Conservation (phyloP, 352 stramenopile species). For the Globisporangium sylvaticum region DNA sequence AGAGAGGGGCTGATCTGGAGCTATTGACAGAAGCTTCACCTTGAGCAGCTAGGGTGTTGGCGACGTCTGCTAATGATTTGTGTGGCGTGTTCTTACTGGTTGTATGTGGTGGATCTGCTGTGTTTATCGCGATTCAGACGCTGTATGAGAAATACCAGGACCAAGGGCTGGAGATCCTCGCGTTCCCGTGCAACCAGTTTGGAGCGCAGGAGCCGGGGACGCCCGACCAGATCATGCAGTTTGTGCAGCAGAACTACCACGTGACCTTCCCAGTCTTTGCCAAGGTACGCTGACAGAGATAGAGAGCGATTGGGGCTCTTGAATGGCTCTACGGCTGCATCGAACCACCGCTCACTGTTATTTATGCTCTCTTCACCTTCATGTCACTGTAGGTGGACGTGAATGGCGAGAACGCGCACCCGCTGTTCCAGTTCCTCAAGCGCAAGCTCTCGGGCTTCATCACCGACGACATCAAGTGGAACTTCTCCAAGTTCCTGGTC, state of each 20-base stretch:
- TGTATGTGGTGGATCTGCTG: neutral
- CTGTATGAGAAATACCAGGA: conserved; percentile 75
- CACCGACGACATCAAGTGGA: conserved; percentile 84
- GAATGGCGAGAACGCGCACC: conserved; percentile 86
- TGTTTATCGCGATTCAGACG: conserved; percentile 20
- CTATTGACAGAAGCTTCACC: neutral
- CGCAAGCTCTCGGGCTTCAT: conserved; percentile 51
- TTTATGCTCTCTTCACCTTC: neutral
- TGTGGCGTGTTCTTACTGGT: neutral
- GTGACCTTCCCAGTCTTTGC: conserved; percentile 83
- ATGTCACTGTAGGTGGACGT: conserved; percentile 78
- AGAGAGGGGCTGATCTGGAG: neutral
- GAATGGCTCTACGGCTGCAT: neutral
- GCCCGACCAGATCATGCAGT: conserved; percentile 69
- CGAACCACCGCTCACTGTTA: neutral
- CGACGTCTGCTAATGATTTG: neutral
- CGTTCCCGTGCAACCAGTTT: conserved; percentile 97
- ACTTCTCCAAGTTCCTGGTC: conserved; percentile 88
- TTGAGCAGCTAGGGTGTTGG: neutral
- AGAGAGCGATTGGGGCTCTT: neutral
- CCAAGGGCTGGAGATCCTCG: conserved; percentile 83
- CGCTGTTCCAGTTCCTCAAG: conserved; percentile 92
- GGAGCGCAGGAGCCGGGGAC: conserved; percentile 84
- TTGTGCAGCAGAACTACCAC: conserved; percentile 66
- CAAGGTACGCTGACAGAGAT: conserved; percentile 56